Conservation (phyloP, 345 rosid genomes). For the Hirschfeldia incana region DNA sequence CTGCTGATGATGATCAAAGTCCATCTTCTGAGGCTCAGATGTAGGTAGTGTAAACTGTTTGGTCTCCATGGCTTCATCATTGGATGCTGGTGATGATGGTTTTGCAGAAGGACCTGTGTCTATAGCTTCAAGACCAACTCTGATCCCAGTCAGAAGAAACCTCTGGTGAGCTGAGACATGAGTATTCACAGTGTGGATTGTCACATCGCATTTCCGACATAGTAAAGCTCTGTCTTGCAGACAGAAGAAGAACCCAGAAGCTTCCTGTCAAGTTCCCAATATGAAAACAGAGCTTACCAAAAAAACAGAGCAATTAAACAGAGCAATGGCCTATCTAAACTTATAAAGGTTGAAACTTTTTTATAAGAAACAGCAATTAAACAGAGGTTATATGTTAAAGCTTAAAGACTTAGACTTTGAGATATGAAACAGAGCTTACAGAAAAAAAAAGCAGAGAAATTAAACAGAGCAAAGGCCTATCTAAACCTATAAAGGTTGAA, state of each 20-base stretch:
- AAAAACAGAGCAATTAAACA: neutral
- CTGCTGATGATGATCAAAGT: constrained; percentile 38
- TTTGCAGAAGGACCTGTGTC: constrained; percentile 53
- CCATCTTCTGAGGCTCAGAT: constrained; percentile 41
- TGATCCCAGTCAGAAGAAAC: constrained; percentile 89
- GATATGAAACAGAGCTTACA: no score
- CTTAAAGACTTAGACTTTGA: no score
- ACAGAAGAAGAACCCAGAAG: constrained; percentile 93
- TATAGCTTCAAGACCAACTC: constrained; percentile 76
- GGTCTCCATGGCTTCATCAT: constrained; percentile 50
- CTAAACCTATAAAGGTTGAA: no score
- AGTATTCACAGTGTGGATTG: constrained; percentile 72
- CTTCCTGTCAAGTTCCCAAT: constrained; percentile 54
- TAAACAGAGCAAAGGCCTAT: neutral
- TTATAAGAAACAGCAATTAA: no score
- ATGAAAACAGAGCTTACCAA: neutral
- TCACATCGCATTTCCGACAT: constrained; percentile 92
- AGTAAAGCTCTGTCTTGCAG: constrained; percentile 92
- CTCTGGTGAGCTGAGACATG: constrained; percentile 86
- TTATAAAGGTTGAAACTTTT: constrained; percentile 15
- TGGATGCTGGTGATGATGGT: constrained; percentile 44
- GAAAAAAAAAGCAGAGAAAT: no score
- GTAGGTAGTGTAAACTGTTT: constrained; percentile 42
- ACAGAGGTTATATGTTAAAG: no score
- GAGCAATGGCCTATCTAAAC: neutral